phyloP scores from a whole-genome alignment of 2,329 filamentous ascomycete species.

The Phyllachora maydis region DNA sequence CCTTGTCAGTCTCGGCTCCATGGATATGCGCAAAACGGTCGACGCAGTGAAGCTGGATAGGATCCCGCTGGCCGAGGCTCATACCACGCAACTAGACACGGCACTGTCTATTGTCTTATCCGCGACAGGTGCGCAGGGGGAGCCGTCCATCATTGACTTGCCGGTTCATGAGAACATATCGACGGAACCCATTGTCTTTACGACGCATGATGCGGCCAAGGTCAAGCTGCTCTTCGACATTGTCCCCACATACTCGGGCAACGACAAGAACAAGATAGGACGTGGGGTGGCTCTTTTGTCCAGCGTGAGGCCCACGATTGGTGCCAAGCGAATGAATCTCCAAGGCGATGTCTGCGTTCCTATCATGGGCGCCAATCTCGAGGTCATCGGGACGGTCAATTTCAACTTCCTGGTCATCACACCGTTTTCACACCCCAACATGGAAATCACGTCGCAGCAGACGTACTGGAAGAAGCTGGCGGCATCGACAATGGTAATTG shows the following conservation, averaged over 20 bases:
- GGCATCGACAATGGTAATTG: conserved; percentile 67
- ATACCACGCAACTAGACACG: conserved; percentile 85
- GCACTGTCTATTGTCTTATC: conserved; percentile 82
- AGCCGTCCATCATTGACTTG: conserved; percentile 75
- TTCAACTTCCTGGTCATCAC: conserved; percentile 96
- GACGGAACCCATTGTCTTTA: conserved; percentile 86
- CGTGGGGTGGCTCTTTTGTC: conserved; percentile 77
- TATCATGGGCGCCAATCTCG: conserved; percentile 65
- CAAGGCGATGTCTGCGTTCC: conserved; percentile 87
- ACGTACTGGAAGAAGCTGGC: conserved; percentile 93
- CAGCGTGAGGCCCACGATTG: conserved; percentile 64
- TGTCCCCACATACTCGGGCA: conserved; percentile 83
- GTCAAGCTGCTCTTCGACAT: conserved; percentile 90
- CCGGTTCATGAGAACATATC: conserved; percentile 86
- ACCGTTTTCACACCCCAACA: conserved; percentile 81
- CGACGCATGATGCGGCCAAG: conserved; percentile 52
- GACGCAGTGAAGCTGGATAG: conserved; percentile 72
- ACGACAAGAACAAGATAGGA: conserved; percentile 72
- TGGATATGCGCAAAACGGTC: conserved; percentile 72
- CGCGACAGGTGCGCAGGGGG: conserved; percentile 65
- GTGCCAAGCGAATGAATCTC: conserved; percentile 71
- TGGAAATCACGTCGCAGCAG: conserved; percentile 75
- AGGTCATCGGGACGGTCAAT: conserved; percentile 85
- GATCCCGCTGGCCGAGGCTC: conserved; percentile 71
- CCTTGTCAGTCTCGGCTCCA: conserved; percentile 78